Base-by-base conservation (phyloP, 1,139 yeast genomes). In the Protomyces inundatus region DNA sequence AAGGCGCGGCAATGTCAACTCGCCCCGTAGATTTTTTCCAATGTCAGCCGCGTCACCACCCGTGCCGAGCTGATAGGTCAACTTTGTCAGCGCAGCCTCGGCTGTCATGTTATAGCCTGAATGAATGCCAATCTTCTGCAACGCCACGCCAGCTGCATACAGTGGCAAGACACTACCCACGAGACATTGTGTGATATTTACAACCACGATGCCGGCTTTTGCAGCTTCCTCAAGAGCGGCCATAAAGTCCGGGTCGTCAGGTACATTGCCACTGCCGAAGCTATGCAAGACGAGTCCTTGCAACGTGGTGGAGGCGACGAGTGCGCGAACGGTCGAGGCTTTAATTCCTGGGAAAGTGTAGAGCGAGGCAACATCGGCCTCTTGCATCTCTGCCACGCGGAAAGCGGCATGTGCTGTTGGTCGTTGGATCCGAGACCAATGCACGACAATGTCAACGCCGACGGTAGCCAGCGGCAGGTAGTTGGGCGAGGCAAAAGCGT, bases 401-500 rank as follows among this genome's bases (percentile, higher is more conserved):
- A 61, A 61, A 0, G 56, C 54, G n/a, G 33, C 42, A 36, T 50
- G 40, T n/a, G 64, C 56, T 5, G 48, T 55, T 3, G 60, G 64
- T 30, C 64, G 54, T 33, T 52, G 53, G 39, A 61, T 61, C 4
- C 56, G 35, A 10, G 32, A 55, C 64, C 64, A 61, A 36, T 55
- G 52, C 12, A 55, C 56, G 9, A 45, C 55, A 12, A 61, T 61
- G 33, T 55, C 53, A 32, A 55, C 55, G 4, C 64, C 61, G 16
- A 61, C 61, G 12, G 56, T 52, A 2, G 57, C 61, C 7, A 61
- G 56, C 6, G 61, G 61, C 7, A 54, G 56, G 23, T 52, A 61
- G 33, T 61, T 61, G 7, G 64, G 64, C 7, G 61, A 55, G 12
- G 56, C 54, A 51, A 61, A 61, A 3, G 64, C 64, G 35, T 55